Evolutionary conservation across 2,329 filamentous ascomycete species (phyloP), one percentile per base, ranked within the genome.

Genomic region (Aspergillus udagawae): DNA sequence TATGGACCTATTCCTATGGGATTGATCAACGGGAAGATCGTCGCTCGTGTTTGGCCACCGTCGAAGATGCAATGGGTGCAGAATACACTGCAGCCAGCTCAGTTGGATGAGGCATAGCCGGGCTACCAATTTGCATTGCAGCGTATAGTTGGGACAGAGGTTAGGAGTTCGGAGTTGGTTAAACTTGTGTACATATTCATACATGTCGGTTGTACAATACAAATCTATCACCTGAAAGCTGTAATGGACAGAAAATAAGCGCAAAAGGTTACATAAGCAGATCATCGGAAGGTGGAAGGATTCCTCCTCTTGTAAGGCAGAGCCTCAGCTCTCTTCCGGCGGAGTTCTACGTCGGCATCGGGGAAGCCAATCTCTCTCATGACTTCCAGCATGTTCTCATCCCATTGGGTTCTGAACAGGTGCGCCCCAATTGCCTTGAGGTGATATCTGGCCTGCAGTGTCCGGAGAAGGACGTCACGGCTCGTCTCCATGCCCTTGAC

Each of bases 331-430:
- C 86, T 90, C 78, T 88, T 88, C 70, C 86, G 85, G 79, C 90
- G 90, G 75, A 96, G 90, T 78, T 97, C 91, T 62, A 97, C 73
- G 68, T 95, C 88, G 57, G 86, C 86, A 50, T 91, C 91, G 28
- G 85, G 82, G 60, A 95, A 81, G 59, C 84, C 86, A 65, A 89
- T 84, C 66, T 90, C 84, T 70, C 86, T 80, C 93, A 99, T 97
- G 61, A 99, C 91, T 52, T 80, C 86, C n/a, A 85, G 86, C 53
- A 90, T 99, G 67, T 84, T 85, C 58, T 94, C 90, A 74, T 99
- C 94, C 91, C 92, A 97, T 63, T 89, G 79, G 59, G 86, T 88
- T 64, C 94, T 86, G 86, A 97, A 99, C 66, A 99, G 79, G 71
- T 86, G 90, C 66, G 91, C 89, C 47, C 92, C 92, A 57, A 97